Percentiles rank a stretch among this genome's conserved stretches.
Conservation (phyloP, 768 basidiomycete species). For the Pulveroboletus sp. region DNA sequence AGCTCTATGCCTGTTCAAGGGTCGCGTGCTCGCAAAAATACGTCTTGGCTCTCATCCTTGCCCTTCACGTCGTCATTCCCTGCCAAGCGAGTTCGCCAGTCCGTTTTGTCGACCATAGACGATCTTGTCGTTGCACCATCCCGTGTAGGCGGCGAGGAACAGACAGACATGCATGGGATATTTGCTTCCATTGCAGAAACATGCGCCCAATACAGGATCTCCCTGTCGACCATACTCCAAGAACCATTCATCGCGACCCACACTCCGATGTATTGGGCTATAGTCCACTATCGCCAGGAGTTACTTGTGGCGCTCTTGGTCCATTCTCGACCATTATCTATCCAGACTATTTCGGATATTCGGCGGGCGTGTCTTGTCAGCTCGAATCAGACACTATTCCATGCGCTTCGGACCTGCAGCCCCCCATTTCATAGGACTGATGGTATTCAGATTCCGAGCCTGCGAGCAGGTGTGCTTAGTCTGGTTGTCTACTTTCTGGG, state of each 20-base stretch:
- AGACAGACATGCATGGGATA: slow-evolving; percentile 32
- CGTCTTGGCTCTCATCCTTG: slow-evolving; percentile 28
- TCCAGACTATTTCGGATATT: slow-evolving; percentile 51
- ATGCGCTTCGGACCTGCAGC: slow-evolving; percentile 20
- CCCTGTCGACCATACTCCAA: slow-evolving; percentile 27
- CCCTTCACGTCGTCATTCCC: slow-evolving; percentile 25
- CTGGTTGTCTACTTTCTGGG: neutral
- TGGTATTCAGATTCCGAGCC: slow-evolving; percentile 13
- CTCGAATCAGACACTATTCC: slow-evolving; percentile 27
- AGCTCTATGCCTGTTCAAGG: neutral
- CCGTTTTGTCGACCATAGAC: slow-evolving; percentile 47
- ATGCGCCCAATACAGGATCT: slow-evolving; percentile 48
- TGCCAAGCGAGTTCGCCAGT: slow-evolving; percentile 45
- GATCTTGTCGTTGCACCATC: slow-evolving; percentile 39
- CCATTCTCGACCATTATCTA: slow-evolving; percentile 40
- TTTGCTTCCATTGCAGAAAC: slow-evolving; percentile 59
- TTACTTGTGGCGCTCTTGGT: slow-evolving; percentile 50
- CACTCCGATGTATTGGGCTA: slow-evolving; percentile 30
- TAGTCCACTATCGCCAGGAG: slow-evolving; percentile 32
- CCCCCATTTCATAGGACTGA: slow-evolving; percentile 22
- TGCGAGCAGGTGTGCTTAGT: slow-evolving; percentile 24
- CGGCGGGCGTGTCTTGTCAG: slow-evolving; percentile 55
- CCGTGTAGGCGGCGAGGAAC: neutral
- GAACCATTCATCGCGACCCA: slow-evolving; percentile 21
- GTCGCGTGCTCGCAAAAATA: slow-evolving; percentile 3